These are phyloP conservation scores for Coemansia sp. DNA, from an alignment of 192 early-diverging fungal genomes.

Conservation along the genomic window DNA sequence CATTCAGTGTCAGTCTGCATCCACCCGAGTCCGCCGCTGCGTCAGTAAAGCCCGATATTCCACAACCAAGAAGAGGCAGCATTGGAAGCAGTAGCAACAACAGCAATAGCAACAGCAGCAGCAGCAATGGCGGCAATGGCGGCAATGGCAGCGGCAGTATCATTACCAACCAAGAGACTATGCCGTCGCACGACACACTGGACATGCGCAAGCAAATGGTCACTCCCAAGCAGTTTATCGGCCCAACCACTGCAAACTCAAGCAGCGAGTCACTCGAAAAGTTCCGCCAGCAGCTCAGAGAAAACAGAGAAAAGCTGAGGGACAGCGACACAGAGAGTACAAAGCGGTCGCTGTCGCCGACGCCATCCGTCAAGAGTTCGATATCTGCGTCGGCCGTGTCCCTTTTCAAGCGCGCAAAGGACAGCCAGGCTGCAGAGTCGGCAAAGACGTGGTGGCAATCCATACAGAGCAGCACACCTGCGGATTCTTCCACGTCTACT, in stretches of 20 bases:
- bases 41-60: neutral
- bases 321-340: neutral
- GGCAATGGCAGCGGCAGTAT: neutral
- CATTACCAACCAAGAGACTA: neutral
- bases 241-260: conserved; percentile 16
- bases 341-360: conserved; percentile 11
- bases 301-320: conserved; percentile 1
- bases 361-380: conserved; percentile 15
- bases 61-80: conserved; percentile 4
- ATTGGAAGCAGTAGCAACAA: neutral
- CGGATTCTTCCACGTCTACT: neutral
- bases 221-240: conserved; percentile 20
- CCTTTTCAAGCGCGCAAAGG: conserved; percentile 44
- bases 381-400: conserved; percentile 34
- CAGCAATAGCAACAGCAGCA: neutral
- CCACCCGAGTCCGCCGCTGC: neutral
- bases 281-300: neutral
- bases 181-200: neutral
- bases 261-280: conserved; percentile 16
- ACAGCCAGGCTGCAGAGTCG: conserved; percentile 50
- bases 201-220: conserved; percentile 13
- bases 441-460: conserved; percentile 54
- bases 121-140: neutral
- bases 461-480: conserved; percentile 19
- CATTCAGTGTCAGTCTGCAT: neutral